Conservation (phyloP, 2,329 filamentous ascomycete species). For the Metarhizium album region DNA sequence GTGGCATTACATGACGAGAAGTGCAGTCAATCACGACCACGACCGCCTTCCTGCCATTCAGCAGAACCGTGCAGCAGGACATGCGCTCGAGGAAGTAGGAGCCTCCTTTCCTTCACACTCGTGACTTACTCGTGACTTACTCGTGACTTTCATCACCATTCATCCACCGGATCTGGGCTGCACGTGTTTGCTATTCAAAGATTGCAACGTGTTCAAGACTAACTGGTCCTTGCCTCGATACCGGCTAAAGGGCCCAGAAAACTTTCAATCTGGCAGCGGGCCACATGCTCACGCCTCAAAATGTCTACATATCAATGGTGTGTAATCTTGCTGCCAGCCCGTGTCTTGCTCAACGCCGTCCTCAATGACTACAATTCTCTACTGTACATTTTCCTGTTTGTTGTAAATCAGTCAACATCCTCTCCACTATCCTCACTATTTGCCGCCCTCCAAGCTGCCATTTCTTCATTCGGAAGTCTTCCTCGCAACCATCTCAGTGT, state of each 20-base stretch:
- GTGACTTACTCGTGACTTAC: too few relatives aligned
- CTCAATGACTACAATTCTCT: background rate
- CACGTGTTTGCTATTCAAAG: too few relatives aligned
- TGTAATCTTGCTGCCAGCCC: background rate
- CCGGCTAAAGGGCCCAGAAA: background rate
- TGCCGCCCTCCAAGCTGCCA: constrained; percentile 42
- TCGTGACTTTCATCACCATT: too few relatives aligned
- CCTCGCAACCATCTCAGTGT: constrained; percentile 72
- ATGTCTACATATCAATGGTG: background rate
- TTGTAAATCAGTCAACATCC: constrained; percentile 8
- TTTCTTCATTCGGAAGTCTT: constrained; percentile 54
- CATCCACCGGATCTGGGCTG: too few relatives aligned
- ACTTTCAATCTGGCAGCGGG: too few relatives aligned
- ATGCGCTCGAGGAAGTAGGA: background rate
- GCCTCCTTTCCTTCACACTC: background rate
- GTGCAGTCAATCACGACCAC: background rate
- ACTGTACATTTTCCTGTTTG: background rate
- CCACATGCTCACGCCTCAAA: background rate
- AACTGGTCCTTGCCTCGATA: too few relatives aligned
- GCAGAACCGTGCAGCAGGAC: background rate
- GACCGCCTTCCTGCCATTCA: background rate
- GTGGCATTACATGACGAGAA: background rate
- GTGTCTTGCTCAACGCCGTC: background rate
- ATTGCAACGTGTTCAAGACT: too few relatives aligned
- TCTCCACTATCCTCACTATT: constrained; percentile 26